Evolutionary conservation across 805 yeast species (phyloP), one percentile per base, ranked within the genome.

Genomic region (Teunomyces atbi): DNA sequence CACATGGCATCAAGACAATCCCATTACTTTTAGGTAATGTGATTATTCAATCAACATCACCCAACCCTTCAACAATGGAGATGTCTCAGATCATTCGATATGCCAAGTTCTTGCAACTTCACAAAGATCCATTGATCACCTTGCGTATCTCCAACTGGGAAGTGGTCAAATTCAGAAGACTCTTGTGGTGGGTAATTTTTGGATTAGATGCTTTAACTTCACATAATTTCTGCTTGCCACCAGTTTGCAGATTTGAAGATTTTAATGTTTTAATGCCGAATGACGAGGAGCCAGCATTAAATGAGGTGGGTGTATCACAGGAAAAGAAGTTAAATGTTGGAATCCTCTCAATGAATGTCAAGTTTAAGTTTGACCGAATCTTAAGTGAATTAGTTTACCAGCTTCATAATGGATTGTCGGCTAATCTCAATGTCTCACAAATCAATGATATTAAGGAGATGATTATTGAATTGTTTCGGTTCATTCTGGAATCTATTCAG

Each of bases 111-210:
- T 64, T 79, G 27, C 79, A 79, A 44, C 58, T 82, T 29, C 81
- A 82, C 53, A 75, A 82, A 56, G 87, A 82, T 55, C 86, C 86
- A 3, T 68, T 76, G n/a, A 62, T 71, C 1, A 73, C 76, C 38
- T 77, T 81, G 48, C 71, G 76, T 34, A 69, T 79, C 30, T 66
- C 71, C 2, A 78, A 79, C 50, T 65, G 70, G 57, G 73, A 71
- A 44, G 66, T 73, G 18, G 73, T 82, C 5, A 81, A 79, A 49
- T 67, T 74, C 41, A 68, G 83, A 59, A 68, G 86, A 57, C 57
- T 80, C 44, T 58, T 82, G n/a, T 82, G 86, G 86, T 82, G 86
- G 86, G 82, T 80, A 32, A 77, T 82, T 6, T 80, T 81, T 50
- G 78, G 79, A 21, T 61, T 82, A 49, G 88, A 82, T 58, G 73